A percentile compares a stretch with the other conserved stretches of the same genome.
These are phyloP conservation scores for Naganishia vishniacii DNA, from an alignment of 768 basidiomycete genomes.

Conservation along the genomic window DNA sequence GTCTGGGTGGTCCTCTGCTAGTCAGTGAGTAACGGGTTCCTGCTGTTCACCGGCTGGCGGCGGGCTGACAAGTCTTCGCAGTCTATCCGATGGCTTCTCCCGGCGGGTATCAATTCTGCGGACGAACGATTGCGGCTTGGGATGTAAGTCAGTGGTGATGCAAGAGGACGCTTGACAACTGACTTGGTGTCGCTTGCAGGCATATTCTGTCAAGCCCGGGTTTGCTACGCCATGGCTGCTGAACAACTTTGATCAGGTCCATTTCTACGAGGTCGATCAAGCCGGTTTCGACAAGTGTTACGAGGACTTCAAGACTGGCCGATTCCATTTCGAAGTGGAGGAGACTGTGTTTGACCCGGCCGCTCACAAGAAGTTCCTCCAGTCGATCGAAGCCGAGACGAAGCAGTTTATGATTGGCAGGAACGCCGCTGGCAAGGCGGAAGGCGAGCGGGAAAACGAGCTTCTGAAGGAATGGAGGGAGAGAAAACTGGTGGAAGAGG, in stretches of 20 bases:
- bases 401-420: conserved; percentile 52
- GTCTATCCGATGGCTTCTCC: conserved; percentile 35
- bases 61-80: background rate
- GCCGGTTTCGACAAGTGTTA: conserved; percentile 50
- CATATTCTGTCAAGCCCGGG: conserved; percentile 36
- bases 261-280: conserved; percentile 53
- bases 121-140: conserved; percentile 62
- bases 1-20: conserved; percentile 62
- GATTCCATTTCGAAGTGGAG: conserved; percentile 52
- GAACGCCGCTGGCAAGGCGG: conserved; percentile 23
- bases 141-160: conserved; percentile 54
- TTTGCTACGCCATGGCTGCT: conserved; percentile 59
- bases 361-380: conserved; percentile 53
- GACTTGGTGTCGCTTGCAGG: conserved; percentile 9
- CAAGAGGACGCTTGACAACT: background rate
- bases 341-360: conserved; percentile 56
- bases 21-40: conserved; percentile 51
- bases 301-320: conserved; percentile 34
- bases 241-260: conserved; percentile 62
- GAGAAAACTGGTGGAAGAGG: conserved; percentile 22
- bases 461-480: conserved; percentile 53
- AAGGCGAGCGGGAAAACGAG: conserved; percentile 50
- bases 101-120: conserved; percentile 64
- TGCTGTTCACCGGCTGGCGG: background rate
- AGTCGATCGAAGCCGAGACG: conserved; percentile 52